These are phyloP conservation scores for Entelexis paramagnoliae DNA, from an alignment of 1,139 yeast species.

Conservation along the genomic window DNA sequence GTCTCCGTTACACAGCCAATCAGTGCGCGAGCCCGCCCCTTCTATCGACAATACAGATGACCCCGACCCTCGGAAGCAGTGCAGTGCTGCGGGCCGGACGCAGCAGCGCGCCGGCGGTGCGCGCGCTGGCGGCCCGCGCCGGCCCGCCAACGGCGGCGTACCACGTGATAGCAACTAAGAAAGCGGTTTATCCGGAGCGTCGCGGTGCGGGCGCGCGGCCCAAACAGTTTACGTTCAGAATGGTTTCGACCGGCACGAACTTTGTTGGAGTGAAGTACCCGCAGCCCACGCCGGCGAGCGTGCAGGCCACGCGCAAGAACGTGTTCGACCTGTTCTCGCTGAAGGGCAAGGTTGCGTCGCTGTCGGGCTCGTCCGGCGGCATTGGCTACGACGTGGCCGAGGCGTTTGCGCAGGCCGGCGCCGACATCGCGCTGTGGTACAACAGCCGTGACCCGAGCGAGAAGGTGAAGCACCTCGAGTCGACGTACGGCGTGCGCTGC, in stretches of 20 bases:
- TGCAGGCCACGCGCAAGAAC: constrained; percentile 17
- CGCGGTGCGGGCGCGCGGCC: neutral
- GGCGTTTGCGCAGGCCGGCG: constrained; percentile 83
- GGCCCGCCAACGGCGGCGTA: neutral
- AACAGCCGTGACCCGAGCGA: constrained; percentile 36
- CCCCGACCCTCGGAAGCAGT: too few relatives aligned
- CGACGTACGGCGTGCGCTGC: constrained; percentile 44
- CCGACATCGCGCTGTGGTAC: constrained; percentile 83
- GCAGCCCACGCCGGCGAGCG: constrained; percentile 17
- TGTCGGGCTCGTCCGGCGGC: constrained; percentile 79
- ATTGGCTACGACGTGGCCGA: constrained; percentile 77
- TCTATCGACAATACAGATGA: too few relatives aligned
- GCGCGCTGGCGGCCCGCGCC: neutral
- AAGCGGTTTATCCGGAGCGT: neutral
- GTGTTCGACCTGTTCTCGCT: constrained; percentile 24
- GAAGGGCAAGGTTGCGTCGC: constrained; percentile 45
- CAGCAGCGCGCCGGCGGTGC: neutral
- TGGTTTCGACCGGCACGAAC: constrained; percentile 9
- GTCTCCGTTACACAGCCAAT: too few relatives aligned
- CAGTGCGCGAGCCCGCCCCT: too few relatives aligned
- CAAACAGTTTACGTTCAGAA: neutral
- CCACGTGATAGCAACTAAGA: constrained; percentile 11
- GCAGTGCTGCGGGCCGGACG: too few relatives aligned
- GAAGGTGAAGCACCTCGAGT: constrained; percentile 36
- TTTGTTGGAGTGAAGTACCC: constrained; percentile 21